phyloP scores from a whole-genome alignment of 192 early-diverging fungal genomes.

The Coemansia sp. region DNA sequence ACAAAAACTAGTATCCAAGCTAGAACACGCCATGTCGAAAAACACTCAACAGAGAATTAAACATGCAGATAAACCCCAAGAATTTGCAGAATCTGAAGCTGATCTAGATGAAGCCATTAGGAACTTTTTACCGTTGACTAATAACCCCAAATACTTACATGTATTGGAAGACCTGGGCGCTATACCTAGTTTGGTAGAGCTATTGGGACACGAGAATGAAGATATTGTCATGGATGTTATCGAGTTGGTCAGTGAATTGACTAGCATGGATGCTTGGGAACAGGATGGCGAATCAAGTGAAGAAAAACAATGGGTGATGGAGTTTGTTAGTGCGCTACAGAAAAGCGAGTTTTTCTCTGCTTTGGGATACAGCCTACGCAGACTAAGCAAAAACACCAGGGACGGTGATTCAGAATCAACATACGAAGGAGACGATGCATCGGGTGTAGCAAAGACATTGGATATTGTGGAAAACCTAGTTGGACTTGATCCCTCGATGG shows the following conservation, averaged over 20 bases:
- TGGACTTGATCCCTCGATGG: constrained; percentile 63
- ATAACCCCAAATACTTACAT: constrained; percentile 71
- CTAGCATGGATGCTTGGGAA: constrained; percentile 82
- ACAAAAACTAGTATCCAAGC: constrained; percentile 72
- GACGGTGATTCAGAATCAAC: too few species aligned
- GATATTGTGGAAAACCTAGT: constrained; percentile 85
- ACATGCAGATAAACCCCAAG: constrained; percentile 55
- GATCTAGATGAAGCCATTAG: constrained; percentile 92
- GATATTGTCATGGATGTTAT: constrained; percentile 86
- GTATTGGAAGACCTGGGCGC: constrained; percentile 68
- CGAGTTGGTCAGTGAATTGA: constrained; percentile 85
- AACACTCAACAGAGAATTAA: constrained; percentile 86
- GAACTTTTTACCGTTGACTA: constrained; percentile 66
- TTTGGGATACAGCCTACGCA: constrained; percentile 72
- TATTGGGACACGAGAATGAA: constrained; percentile 90
- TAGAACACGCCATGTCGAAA: constrained; percentile 81
- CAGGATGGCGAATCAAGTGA: constrained; percentile 57
- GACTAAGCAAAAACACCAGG: constrained; percentile 71
- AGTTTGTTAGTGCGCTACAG: constrained; percentile 66
- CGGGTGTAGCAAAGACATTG: constrained; percentile 82
- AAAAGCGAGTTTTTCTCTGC: constrained; percentile 68
- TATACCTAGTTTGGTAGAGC: constrained; percentile 60
- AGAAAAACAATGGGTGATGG: constrained; percentile 54
- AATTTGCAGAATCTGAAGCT: constrained; percentile 93
- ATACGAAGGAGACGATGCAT: constrained; percentile 66